Base-by-base conservation (phyloP, 2,329 filamentous ascomycete species). In the Didymosphaeria variabile region DNA sequence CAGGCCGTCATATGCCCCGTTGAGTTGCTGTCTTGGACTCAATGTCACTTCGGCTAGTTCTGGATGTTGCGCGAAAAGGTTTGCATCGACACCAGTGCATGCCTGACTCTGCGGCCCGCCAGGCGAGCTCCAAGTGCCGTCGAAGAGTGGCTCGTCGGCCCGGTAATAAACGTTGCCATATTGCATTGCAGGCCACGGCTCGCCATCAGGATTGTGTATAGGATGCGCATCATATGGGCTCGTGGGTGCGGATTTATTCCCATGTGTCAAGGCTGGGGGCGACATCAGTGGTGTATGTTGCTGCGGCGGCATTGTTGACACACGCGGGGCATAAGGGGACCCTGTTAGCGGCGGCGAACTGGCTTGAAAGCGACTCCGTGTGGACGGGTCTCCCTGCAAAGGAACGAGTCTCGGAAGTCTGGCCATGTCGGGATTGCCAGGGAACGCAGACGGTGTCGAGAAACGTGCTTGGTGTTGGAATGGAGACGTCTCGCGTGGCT, bases 271-370 rank as follows among this genome's bases (percentile, higher is more conserved):
- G 3, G 47, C 7, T 2, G 60, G 54, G n/a, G 60, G 58, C 7
- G 65, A 62, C 32, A 59, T 46, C n/a, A 62, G 59, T 0, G 62
- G 50, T 5, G 59, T 42, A 3, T 57, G 55, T 10, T 58, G 50
- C 9, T 45, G 58, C 2, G 61, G 55, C 5, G 63, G 45, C n/a
- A 61, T 58, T 17, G 61, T 51, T 2, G 46, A 49, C 23, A 61
- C 58, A 13, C 49, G 62, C 3, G 59, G 57, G n/a, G 56, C 59
- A 12, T 63, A 50, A 15, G 57, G 44, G 1, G 36, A 21, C 12
- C 15, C 40, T 15, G 13, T 19, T 7, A 7, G 15, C 12, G 50
- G 54, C 29, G 52, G 56, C 34, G 62, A 64, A 12, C 54, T 59
- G 3, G 51, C 36, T 36, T 15, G 36, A 2, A 21, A 26, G 7